Evolutionary conservation across 208 protist genomes (phyloP), one percentile per base, ranked within the genome.

Genomic region (Willaertia magna): DNA sequence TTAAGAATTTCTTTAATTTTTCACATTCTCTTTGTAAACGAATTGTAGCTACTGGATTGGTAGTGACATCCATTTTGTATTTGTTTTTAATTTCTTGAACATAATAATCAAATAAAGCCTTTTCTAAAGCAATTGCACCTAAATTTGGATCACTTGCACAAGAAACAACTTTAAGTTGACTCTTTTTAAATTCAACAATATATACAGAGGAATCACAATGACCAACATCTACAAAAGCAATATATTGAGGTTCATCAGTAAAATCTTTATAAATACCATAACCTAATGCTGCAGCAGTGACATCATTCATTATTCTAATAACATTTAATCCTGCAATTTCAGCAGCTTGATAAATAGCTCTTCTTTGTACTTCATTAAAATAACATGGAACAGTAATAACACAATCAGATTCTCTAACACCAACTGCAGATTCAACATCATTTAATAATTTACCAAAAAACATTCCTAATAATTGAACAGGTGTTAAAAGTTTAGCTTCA

Each of bases 401-500:
- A 48, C 91, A 22, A 78, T 59, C 55, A 46, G 14, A 74, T 30
- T 67, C 30, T 20, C n/a, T 4, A 34, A 59, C 0, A 46, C n/a
- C 47, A 18, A 89, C 87, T 14, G 92, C 91, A n/a, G 88, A 78
- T 88, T 95, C 94, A 40, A 94, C 93, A 90, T 96, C 95, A 18
- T 75, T 67, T 42, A 90, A 88, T 34, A 97, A 91, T 39, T 93
- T 87, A 87, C 93, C 92, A 76, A 97, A 91, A 87, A 95, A 87
- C 94, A 96, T 96, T 7, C 93, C 94, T n/a, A 97, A 87, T 39
- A 95, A 91, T 88, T 97, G 94, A 91, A 96, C 94, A 12, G 94
- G 94, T 82, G 93, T 94, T 86, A 96, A 95, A 85, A 86, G 91
- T 55, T 87, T 90, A 52, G 89, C 49, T 79, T 96, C 91, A 51